Evolutionary conservation across 2,329 filamentous ascomycete species (phyloP), one percentile per base, ranked within the genome.

Genomic region (Clarireedia hainanense): DNA sequence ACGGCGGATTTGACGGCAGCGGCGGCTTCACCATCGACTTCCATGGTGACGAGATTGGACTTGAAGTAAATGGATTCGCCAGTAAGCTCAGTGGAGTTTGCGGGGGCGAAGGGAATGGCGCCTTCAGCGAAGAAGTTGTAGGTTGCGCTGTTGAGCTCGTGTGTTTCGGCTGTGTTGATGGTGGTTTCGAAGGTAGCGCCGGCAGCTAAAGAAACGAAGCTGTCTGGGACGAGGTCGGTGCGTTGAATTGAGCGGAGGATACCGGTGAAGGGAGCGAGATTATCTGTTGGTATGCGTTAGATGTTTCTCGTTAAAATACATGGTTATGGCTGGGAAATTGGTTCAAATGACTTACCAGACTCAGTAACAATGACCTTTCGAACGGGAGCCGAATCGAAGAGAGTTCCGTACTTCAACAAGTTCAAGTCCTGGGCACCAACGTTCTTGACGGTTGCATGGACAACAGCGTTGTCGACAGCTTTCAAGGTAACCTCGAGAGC

Each of bases 101-200:
- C 71, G 23, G 75, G 72, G 30, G 83, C 79, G 55, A 77, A 78
- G 7, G 80, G 77, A 45, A 87, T 74, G 10, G 75, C 73, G 5
- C 85, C 85, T 4, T 71, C 70, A 5, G 81, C 75, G 53, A 76
- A 73, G 49, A 88, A 68, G 53, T 77, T 76, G 65, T 82, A 83
- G 50, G 73, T 71, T 57, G 83, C 83, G 50, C 78, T 77, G 59
- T 40, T 67, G 67, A 56, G 60, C 15, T 73, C 69, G 61, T 76
- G 74, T 4, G 76, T 68, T 56, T 73, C 67, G 27, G 75, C 74
- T 39, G 74, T 65, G 51, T 76, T 73, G 27, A 77, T 69, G 3
- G 71, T 73, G 17, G 73, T 65, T 49, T 73, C 71, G 58, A 74
- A 71, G 6, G 70, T 72, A 56, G 73, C 67, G 56, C 69, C 60